Percentiles rank a stretch among this genome's conserved stretches.
These are phyloP conservation scores for Lumnitzera racemosa DNA, from an alignment of 345 rosid species.

Conservation along the genomic window DNA sequence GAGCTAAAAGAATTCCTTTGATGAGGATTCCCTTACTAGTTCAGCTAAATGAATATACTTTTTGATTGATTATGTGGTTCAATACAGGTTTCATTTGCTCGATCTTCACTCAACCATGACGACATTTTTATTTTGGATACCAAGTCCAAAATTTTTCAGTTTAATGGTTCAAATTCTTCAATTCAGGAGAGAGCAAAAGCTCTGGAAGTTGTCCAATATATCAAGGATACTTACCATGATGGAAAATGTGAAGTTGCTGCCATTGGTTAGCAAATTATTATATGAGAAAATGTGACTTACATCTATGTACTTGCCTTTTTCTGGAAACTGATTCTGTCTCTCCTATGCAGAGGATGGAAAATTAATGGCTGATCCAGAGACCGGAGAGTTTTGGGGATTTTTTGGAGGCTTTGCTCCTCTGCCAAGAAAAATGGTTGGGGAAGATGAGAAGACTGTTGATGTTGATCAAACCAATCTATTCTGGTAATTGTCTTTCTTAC, in stretches of 20 bases:
- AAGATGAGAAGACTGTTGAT: constrained; percentile 38
- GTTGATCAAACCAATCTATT: constrained; percentile 49
- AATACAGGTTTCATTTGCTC: constrained; percentile 77
- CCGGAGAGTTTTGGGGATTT: constrained; percentile 95
- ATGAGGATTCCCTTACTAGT: neutral
- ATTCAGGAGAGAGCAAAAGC: constrained; percentile 99
- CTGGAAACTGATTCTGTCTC: constrained; percentile 2
- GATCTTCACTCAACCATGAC: constrained; percentile 94
- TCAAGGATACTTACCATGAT: constrained; percentile 91
- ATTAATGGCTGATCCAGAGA: constrained; percentile 98
- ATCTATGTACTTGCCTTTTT: neutral
- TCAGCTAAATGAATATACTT: neutral
- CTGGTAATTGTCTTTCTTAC: constrained; percentile 33
- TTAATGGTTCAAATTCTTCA: constrained; percentile 89
- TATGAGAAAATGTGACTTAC: constrained; percentile 6
- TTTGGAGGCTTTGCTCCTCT: constrained; percentile 99
- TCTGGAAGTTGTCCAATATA: constrained; percentile 93
- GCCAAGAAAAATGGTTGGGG: constrained; percentile 59
- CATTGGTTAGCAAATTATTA: constrained; percentile 56
- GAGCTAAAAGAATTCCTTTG: neutral
- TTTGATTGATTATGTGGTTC: constrained; percentile 8
- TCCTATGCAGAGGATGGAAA: constrained; percentile 76
- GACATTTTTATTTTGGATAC: constrained; percentile 96
- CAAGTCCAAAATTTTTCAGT: constrained; percentile 83
- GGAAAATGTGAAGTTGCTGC: constrained; percentile 95